A percentile compares a stretch with the other conserved stretches of the same genome.
These are phyloP conservation scores for Pleurotus sapidus DNA, from an alignment of 768 basidiomycete species.

Conservation along the genomic window DNA sequence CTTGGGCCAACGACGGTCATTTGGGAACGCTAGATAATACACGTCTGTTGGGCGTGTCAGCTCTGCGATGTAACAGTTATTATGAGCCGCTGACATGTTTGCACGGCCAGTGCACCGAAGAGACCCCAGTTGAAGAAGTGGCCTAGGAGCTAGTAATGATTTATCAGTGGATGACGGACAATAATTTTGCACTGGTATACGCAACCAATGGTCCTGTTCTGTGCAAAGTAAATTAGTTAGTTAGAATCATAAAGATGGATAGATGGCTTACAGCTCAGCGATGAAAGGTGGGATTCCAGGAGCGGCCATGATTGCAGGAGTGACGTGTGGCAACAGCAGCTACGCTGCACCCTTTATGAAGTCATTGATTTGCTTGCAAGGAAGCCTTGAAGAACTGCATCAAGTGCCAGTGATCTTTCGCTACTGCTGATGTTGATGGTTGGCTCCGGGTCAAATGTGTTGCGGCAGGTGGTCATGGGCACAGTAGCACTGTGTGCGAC, in stretches of 20 bases:
- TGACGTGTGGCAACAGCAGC: not conserved
- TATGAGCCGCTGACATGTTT: conserved; percentile 19
- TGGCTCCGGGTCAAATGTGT: no score
- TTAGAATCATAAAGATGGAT: no score
- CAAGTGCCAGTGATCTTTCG: no score
- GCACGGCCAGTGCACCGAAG: conserved; percentile 17
- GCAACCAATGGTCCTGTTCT: not conserved
- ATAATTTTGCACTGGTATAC: no score
- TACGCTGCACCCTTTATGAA: not conserved
- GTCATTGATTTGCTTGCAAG: no score
- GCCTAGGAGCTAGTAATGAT: conserved; percentile 13
- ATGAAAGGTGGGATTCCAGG: not conserved
- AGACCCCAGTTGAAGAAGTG: conserved; percentile 17
- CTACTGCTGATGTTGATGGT: no score
- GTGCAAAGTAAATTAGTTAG: no score
- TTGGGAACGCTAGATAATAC: conserved; percentile 25
- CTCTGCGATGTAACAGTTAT: not conserved
- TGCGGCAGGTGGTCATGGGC: no score
- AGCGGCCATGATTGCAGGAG: not conserved
- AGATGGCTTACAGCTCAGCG: not conserved
- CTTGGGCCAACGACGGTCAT: conserved; percentile 18
- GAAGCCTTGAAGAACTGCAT: no score
- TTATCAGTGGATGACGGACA: no score
- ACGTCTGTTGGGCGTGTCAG: conserved; percentile 15
- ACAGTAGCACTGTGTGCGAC: no score